Conservation (phyloP, 2,329 filamentous ascomycete genomes). For the Diaporthe sp. region DNA sequence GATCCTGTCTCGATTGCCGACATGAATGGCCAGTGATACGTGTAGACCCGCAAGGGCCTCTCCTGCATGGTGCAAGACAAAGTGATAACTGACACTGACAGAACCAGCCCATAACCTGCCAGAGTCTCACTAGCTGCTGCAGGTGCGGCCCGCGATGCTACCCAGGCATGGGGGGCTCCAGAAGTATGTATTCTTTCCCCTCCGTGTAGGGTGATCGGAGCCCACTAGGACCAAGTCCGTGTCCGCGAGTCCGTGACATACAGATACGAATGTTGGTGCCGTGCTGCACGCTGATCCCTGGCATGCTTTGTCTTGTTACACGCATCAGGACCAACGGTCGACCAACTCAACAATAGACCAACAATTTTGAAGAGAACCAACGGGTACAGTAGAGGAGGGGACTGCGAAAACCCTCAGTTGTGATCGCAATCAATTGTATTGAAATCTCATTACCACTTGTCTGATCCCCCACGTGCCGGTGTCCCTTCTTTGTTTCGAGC, state of each 20-base stretch:
- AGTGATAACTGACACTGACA: constrained; percentile 22
- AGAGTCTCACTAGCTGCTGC: constrained; percentile 27
- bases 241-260: constrained; percentile 1
- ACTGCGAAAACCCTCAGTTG: neutral
- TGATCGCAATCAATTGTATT: neutral
- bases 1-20: constrained; percentile 33
- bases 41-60: constrained; percentile 32
- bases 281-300: neutral
- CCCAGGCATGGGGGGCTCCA: constrained; percentile 1
- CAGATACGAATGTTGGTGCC: constrained; percentile 24
- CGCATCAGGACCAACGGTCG: neutral
- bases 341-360: neutral
- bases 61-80: constrained; percentile 27
- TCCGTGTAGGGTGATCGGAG: neutral
- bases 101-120: neutral
- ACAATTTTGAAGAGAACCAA: neutral
- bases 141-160: constrained; percentile 31
- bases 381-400: neutral
- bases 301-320: neutral
- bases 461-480: too few species aligned
- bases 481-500: neutral
- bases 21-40: constrained; percentile 23
- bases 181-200: neutral
- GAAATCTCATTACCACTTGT: neutral
- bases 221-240: neutral